phyloP scores from a whole-genome alignment of 148 eudicot genomes.

The Rhododendron mucronatum region DNA sequence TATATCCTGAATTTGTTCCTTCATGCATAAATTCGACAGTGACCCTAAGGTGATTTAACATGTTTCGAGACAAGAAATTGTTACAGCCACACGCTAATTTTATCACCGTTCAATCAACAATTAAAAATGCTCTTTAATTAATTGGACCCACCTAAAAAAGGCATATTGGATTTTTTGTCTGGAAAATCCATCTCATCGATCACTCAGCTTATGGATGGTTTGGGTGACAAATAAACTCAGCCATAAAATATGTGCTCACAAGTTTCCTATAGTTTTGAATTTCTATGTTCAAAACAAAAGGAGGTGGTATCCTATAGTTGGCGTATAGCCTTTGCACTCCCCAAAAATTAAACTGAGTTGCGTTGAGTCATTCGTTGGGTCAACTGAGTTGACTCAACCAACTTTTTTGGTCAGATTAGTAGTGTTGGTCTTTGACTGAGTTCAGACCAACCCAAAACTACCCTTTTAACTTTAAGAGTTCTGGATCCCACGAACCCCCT shows the following conservation, averaged over 20 bases:
- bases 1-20: neutral
- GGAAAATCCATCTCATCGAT: neutral
- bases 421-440: conserved; percentile 6
- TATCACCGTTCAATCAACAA: neutral
- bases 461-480: neutral
- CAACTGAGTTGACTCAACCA: conserved; percentile 4
- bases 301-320: neutral
- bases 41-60: neutral
- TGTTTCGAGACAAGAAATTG: neutral
- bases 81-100: neutral
- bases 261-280: neutral
- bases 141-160: neutral
- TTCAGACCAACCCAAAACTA: neutral
- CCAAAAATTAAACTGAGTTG: neutral
- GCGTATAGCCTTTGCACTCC: neutral
- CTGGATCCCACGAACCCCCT: neutral
- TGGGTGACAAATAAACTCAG: neutral
- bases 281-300: neutral
- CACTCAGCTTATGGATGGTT: neutral
- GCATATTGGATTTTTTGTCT: neutral
- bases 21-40: neutral
- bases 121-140: neutral
- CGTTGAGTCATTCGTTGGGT: neutral
- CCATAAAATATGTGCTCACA: neutral
- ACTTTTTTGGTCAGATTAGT: neutral